Evolutionary conservation across 192 early-diverging fungal genomes (phyloP), one percentile per base, ranked within the genome.

Genomic region (Funneliformis mosseae): DNA sequence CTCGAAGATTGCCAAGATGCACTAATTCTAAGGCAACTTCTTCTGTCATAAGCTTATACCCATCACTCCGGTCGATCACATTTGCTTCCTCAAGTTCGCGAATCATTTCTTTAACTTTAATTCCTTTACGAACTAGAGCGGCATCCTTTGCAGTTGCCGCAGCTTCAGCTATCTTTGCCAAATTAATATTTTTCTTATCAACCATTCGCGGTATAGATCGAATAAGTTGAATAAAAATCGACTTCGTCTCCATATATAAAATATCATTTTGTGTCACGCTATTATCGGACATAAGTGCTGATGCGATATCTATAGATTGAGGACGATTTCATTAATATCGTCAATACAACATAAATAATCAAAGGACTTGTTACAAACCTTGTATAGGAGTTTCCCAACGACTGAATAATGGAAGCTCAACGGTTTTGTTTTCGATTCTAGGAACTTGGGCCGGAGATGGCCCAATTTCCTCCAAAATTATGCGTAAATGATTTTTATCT

Each of bases 51-150:
- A 96, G 88, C 62, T 88, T 88, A 81, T 95, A 94, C 14, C 93
- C 91, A 80, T 97, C 95, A 60, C 80, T 84, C 33, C 86, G 81
- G 77, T 94, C 92, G 46, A 97, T 91, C 8, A 95, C 92, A 43
- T 88, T 91, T 42, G 90, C 87, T 67, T 93, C 90, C 70, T 95
- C 94, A 3, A 98, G 88, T 84, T 98, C 95, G 6, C 89, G 85
- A 70, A 98, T 83, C 96, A 98, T 97, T 77, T 97, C 97, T 74
- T 94, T 92, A 25, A 97, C 95, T 86, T 98, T 98, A 81, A 98
- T 93, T 43, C 97, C 97, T 87, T 97, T 97, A 66, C 93, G 92
- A 74, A 98, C 96, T 64, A 98, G 84, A 41, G 91, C 88, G 25
- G 94, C 91, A 84, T 98, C 97, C 77, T 95, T 92, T 11, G 94